Evolutionary conservation across 2,329 filamentous ascomycete genomes (phyloP), one percentile per base, ranked within the genome.

Genomic region (Calonectria pteridis): DNA sequence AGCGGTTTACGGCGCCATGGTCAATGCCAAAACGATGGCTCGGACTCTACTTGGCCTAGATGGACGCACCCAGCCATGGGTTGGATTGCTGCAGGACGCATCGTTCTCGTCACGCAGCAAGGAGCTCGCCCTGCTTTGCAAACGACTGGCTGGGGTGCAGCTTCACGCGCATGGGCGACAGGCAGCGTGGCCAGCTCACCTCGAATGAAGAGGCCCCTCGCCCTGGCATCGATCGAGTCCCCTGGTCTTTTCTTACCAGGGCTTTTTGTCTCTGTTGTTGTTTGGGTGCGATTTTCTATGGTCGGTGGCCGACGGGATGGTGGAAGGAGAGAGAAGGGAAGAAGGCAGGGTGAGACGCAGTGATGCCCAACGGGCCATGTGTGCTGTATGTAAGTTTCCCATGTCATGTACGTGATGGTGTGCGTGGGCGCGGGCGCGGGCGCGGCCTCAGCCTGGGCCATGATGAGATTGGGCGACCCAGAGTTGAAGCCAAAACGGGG

Each of bases 331-430:
- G 31, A 58, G 37, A 51, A 51, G 66, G 70, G 20, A 58, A 33
- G 46, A 62, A 71, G 35, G 3, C 55, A 51, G 55, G 71, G 67
- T 64, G 70, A 68, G 71, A 79, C 74, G 78, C 78, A 79, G 65
- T 79, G 78, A 74, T 80, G 78, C 78, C 78, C 77, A 79, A 79
- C 78, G 76, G 74, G 23, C 14, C 53, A 11, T 23, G n/a, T 35
- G 53, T 58, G 53, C n/a, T 62, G 33, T 35, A 40, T 62, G 55
- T 62, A 37, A 18, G 55, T 62, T 40, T 26, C 33, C 29, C 23
- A 62, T 62, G 33, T 62, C 18, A 62, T 62, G 55, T 40, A 28
- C 23, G 33, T 62, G 55, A 37, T 62, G 55, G 55, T 59, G 55
- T 23, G 55, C 28, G 31, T 37, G n/a, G 11, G 37, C 11, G 40